Evolutionary conservation across 495 filamentous ascomycete species (phyloP).

Genomic region (Neurospora terricola): DNA sequence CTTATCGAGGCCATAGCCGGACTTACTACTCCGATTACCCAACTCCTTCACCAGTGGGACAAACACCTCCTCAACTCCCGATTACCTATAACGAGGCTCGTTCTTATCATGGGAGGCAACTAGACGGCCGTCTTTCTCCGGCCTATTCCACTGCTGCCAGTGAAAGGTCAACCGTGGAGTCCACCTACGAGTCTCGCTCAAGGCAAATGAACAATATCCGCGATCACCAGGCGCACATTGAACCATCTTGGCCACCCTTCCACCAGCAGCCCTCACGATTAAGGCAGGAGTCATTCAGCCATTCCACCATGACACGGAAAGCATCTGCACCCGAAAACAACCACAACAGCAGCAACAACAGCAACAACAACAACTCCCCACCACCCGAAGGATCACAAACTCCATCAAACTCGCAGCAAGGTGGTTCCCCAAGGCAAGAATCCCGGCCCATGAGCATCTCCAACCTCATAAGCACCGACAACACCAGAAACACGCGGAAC

Average conservation of each 20-base stretch:
- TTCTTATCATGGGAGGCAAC: constrained; percentile 19
- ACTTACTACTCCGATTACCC: constrained; percentile 24
- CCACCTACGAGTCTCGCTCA: constrained; percentile 19
- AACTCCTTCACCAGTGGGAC: constrained; percentile 27
- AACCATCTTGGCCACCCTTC: constrained; percentile 11
- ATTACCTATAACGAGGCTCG: constrained; percentile 24
- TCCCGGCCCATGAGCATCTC: constrained; percentile 36
- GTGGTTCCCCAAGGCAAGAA: constrained; percentile 22
- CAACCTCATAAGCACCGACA: constrained; percentile 31
- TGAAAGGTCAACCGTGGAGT: constrained; percentile 26
- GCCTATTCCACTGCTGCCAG: constrained; percentile 25
- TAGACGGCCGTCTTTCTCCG: constrained; percentile 27
- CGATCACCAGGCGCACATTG: constrained; percentile 13
- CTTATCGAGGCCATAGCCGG: constrained; percentile 10
- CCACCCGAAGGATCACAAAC: constrained; percentile 14
- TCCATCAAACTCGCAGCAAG: constrained; percentile 16
- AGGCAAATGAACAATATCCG: constrained; percentile 14
- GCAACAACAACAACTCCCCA: constrained; percentile 1
- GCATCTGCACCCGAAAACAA: not conserved
- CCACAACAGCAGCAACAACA: constrained; percentile 1
- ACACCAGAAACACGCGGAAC: constrained; percentile 16
- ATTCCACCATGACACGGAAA: constrained; percentile 8
- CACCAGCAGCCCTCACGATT: constrained; percentile 15
- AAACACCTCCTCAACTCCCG: constrained; percentile 27
- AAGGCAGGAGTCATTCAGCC: constrained; percentile 11